phyloP scores from a whole-genome alignment of 805 yeast species.

The Suhomyces prunicola region DNA sequence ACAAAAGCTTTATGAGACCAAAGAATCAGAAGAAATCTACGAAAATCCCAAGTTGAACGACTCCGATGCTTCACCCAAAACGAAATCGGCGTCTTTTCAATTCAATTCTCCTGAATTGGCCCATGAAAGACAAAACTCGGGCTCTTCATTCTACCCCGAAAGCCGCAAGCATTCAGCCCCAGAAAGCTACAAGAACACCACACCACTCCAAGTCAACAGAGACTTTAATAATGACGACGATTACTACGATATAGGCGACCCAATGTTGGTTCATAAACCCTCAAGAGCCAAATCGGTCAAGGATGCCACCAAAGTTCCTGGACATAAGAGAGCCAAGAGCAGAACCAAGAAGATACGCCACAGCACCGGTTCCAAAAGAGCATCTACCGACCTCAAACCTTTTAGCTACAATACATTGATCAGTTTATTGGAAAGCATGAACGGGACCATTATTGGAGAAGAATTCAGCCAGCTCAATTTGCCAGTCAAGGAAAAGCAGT shows the following conservation, averaged over 20 bases:
- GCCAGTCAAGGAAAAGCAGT: constrained; percentile 70
- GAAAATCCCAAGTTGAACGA: not conserved
- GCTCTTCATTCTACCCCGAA: constrained; percentile 2
- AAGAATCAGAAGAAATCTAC: not conserved
- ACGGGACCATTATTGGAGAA: constrained; percentile 60
- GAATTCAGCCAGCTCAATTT: constrained; percentile 73
- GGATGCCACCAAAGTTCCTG: constrained; percentile 19
- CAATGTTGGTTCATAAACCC: constrained; percentile 30
- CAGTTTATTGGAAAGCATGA: constrained; percentile 52
- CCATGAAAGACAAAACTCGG: constrained; percentile 1
- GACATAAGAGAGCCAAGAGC: constrained; percentile 18
- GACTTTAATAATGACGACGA: constrained; percentile 19
- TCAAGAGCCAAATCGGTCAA: constrained; percentile 33
- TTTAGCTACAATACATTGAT: constrained; percentile 46
- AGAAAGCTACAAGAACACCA: not conserved
- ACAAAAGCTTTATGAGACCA: not conserved
- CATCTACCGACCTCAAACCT: constrained; percentile 25
- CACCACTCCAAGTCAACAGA: not conserved
- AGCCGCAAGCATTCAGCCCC: not conserved
- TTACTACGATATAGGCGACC: constrained; percentile 36
- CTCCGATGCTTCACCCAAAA: not conserved
- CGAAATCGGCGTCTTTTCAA: not conserved
- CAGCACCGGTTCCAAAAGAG: constrained; percentile 4
- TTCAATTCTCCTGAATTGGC: not conserved
- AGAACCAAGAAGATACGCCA: constrained; percentile 10